phyloP scores from a whole-genome alignment of 2,329 filamentous ascomycete species.

The Cercospora canescens region DNA sequence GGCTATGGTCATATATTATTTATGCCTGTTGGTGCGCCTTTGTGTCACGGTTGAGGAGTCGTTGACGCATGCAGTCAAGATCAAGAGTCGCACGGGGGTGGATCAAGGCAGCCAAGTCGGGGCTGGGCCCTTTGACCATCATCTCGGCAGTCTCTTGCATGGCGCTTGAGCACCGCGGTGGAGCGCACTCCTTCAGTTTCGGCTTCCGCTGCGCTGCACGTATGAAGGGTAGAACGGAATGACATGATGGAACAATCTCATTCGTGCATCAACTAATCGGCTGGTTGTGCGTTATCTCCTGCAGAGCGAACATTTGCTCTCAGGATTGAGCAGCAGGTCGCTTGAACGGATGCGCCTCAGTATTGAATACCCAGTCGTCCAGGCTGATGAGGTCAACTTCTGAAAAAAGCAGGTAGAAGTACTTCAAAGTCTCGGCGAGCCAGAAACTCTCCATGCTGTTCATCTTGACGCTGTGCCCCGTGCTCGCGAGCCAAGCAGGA shows the following conservation, averaged over 20 bases:
- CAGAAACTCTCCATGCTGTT: constrained; percentile 54
- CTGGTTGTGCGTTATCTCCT: background rate
- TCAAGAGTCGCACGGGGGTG: background rate
- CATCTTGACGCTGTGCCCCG: constrained; percentile 27
- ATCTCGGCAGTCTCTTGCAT: background rate
- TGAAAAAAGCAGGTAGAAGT: constrained; percentile 51
- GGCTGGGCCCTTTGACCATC: background rate
- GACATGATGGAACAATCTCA: background rate
- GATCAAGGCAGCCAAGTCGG: constrained; percentile 1
- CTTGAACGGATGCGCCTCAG: constrained; percentile 51
- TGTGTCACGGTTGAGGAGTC: background rate
- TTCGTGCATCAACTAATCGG: background rate
- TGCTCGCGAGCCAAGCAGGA: constrained; percentile 38
- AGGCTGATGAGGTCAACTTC: constrained; percentile 44
- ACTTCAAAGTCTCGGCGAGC: constrained; percentile 51
- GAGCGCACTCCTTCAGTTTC: background rate
- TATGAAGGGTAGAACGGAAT: background rate
- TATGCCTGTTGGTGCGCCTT: background rate
- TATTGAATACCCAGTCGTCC: constrained; percentile 53
- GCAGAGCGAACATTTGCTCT: background rate
- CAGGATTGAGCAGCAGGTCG: constrained; percentile 21
- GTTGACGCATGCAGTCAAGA: background rate
- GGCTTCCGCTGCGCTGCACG: background rate
- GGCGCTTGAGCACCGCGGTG: background rate
- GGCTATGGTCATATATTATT: background rate